Base-by-base conservation (phyloP, 768 basidiomycete species). In the Zangia roseola region DNA sequence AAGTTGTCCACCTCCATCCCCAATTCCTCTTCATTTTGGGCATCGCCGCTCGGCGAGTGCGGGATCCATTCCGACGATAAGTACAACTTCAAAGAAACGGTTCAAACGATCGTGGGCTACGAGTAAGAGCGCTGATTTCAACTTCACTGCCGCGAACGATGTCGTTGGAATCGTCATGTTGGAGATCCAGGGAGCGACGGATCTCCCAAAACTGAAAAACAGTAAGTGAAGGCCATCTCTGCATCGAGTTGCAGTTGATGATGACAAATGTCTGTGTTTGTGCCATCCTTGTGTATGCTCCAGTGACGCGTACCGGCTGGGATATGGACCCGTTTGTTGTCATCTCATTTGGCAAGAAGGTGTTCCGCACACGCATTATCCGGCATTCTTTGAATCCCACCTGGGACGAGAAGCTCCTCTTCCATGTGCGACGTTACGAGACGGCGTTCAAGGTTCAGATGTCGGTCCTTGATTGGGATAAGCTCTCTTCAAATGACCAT, bases 261-360 rank as follows among this genome's bases (percentile, higher is more conserved):
- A 49, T 33, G 33, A 40, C 10, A 23, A 14, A 28, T 10, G 2
- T 14, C 19, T 43, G 28, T 47, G 20, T 16, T 44, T 8, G 20
- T 13, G 5, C 20, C 7, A 2, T 13, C 16, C 8, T 10, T 30
- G 35, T 23, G 34, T n/a, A 41, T 33, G 33, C 14, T 30, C 25
- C 47, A 90, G 89, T 91, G 82, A 91, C 86, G 2, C 82, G 88
- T 0, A 89, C 82, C 0, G 90, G 89, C 0, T 94, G 86, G 80
- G 94, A 98, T 64, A 97, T 97, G 94, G 94, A 97, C 60, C 94
- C 94, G 0, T 98, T 97, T 61, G 89, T 91, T 20, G 93, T 99
- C 53, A 80, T 94, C 54, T 92, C 91, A 4, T 99, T 99, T 54
- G 91, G 94, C 25, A 94, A 94, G 73, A 98, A 97, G 66, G 91